Percentiles rank a stretch among this genome's conserved stretches.
Conservation (phyloP, 78 protist genomes). For the Dictyostelium intermedium region DNA sequence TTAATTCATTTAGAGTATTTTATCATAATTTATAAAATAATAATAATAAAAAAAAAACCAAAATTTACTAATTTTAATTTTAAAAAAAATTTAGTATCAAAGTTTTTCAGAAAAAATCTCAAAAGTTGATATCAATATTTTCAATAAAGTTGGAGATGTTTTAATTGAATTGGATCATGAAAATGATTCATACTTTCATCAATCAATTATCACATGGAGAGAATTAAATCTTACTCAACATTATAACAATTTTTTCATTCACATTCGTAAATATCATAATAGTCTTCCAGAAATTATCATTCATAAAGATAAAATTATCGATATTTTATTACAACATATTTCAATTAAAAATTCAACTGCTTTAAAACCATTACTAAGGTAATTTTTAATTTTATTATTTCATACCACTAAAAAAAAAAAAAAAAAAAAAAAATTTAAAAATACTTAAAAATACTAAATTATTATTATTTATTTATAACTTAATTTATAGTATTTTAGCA, state of each 20-base stretch:
- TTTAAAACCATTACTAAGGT: conserved; percentile 53
- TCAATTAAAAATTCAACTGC: conserved; percentile 20
- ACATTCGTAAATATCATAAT: conserved; percentile 35
- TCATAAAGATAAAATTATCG: conserved; percentile 38
- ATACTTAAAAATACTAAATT: neutral
- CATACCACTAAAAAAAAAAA: neutral
- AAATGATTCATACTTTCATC: conserved; percentile 51
- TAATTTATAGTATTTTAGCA: conserved; percentile 23
- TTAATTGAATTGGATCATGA: conserved; percentile 55
- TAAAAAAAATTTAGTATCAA: conserved; percentile 9
- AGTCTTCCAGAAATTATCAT: conserved; percentile 36
- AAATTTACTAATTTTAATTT: neutral
- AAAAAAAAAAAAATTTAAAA: neutral
- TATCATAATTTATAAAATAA: neutral
- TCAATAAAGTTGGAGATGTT: conserved; percentile 43
- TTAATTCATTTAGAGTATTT: neutral
- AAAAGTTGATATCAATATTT: conserved; percentile 58
- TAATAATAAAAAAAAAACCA: neutral
- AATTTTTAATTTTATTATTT: neutral
- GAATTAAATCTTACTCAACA: conserved; percentile 44
- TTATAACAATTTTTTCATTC: neutral
- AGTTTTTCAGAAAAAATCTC: conserved; percentile 48
- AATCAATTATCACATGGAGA: conserved; percentile 40
- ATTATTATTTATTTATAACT: neutral
- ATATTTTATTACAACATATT: conserved; percentile 19